A percentile compares a stretch with the other conserved stretches of the same genome.
phyloP scores from a whole-genome alignment of 768 basidiomycete species.

The Suillus variegatus region DNA sequence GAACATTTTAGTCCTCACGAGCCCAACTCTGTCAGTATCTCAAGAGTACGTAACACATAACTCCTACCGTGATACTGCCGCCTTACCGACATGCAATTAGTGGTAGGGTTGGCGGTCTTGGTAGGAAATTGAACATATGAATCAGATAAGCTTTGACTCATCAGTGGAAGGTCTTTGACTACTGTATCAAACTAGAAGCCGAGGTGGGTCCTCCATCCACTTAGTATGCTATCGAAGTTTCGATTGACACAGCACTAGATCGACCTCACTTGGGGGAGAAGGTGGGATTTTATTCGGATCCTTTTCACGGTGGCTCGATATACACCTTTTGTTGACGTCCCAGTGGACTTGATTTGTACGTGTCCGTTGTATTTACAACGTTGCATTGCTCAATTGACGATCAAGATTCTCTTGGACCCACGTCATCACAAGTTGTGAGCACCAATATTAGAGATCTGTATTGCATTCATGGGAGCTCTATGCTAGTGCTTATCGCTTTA shows the following conservation, averaged over 20 bases:
- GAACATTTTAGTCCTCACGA: not conserved
- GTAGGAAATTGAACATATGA: not conserved
- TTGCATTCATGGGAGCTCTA: not conserved
- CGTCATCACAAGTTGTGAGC: not conserved
- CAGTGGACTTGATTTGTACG: not conserved
- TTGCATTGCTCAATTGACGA: not conserved
- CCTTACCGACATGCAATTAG: not conserved
- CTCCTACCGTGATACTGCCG: not conserved
- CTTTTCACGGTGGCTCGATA: not conserved
- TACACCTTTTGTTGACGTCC: not conserved
- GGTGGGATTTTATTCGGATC: not conserved
- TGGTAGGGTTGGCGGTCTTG: not conserved
- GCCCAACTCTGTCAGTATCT: not conserved
- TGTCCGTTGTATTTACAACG: not conserved
- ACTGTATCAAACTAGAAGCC: not conserved
- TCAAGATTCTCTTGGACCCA: not conserved
- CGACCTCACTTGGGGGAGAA: conserved; percentile 1
- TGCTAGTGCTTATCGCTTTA: not conserved
- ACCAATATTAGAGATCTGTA: not conserved
- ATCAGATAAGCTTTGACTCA: not conserved
- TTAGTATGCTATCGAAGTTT: not conserved
- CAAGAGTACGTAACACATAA: not conserved
- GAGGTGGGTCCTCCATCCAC: not conserved
- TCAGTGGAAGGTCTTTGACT: not conserved
- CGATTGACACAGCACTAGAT: not conserved